Evolutionary conservation across 345 rosid genomes (phyloP), one percentile per base, ranked within the genome.

Genomic region (Cochlearia excelsa): DNA sequence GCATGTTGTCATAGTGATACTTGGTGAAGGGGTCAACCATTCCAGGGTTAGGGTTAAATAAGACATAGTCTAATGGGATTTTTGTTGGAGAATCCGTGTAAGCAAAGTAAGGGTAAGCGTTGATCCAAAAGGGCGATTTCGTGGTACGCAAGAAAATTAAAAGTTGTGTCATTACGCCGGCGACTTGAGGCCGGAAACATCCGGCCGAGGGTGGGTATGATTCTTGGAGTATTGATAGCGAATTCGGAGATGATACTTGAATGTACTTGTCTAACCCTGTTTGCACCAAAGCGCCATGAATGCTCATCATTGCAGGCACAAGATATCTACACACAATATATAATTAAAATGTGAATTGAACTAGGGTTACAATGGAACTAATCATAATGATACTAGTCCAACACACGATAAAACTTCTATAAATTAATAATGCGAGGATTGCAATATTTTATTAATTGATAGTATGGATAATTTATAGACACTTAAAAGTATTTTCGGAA

Each of bases 181-280:
- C 56, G 1, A 84, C 77, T 62, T 87, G 82, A 2, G 58, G 33
- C 66, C 83, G 81, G 81, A 93, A 93, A 64, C 65, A 72, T 2
- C 94, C 99, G 0, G 97, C 86, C 0, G 99, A 93, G 9, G 99
- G 95, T 7, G 99, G 99, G 71, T 69, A 93, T 1, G 99, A 93
- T 64, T 82, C 76, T 9, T 64, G 74, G 4, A 93, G 84, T 38
- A 89, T 82, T 0, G 95, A 84, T 35, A 89, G 54, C 1, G 99
- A 93, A 57, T 58, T 80, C 0, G 99, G 85, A 27, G 94, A 83
- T 1, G 95, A 89, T 52, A 93, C 88, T 46, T 81, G 79, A 68
- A 93, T 76, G 75, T 79, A 74, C 59, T 72, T 77, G 45, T 77
- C 94, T 42, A 93, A 57, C 53, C 97, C 94, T 38, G 82, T 47